Evolutionary conservation across 2,329 filamentous ascomycete species (phyloP), one percentile per base, ranked within the genome.

Genomic region (Ophiostoma perfectum): DNA sequence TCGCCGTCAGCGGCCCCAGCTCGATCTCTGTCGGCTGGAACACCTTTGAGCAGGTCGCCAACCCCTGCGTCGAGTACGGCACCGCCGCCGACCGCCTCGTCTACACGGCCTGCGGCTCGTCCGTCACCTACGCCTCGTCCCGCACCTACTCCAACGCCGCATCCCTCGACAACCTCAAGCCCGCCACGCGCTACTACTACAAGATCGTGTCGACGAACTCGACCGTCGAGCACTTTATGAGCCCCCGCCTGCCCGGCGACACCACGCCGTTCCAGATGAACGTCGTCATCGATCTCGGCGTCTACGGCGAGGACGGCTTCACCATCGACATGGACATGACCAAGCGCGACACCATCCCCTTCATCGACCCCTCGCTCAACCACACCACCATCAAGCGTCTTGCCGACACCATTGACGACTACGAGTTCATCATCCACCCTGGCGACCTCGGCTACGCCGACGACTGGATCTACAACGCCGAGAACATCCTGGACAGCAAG

Each of bases 401-500:
- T 1, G 83, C 83, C 2, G 73, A 76, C 14, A 86, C 80, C 0
- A 77, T 83, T 45, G 76, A 86, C 72, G 80, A 84, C 70, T 87
- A 86, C 73, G 85, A 87, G 71, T 76, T 87, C 62, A 75, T 84
- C 60, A 74, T 84, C 42, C 83, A 85, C 71, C 82, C 82, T 0
- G 83, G 83, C 5, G 85, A 88, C 72, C 78, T 87, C 14, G 84
- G 76, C 0, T 88, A 88, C 71, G 84, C 85, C 1, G 85, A 87
- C 70, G 82, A 86, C 74, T 87, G 85, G 85, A 78, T 78, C 60
- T 74, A 81, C 3, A 80, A 77, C 18, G 68, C 77, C 0, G 76
- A 80, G 47, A 85, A 85, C 73, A 70, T 82, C 1, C 70, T 82
- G 77, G 93, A 98, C 77, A 94, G 97, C 77, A 84, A 96, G 58